Evolutionary conservation across 169 alveolate species (phyloP).

Genomic region (Plasmodium knowlesi): DNA sequence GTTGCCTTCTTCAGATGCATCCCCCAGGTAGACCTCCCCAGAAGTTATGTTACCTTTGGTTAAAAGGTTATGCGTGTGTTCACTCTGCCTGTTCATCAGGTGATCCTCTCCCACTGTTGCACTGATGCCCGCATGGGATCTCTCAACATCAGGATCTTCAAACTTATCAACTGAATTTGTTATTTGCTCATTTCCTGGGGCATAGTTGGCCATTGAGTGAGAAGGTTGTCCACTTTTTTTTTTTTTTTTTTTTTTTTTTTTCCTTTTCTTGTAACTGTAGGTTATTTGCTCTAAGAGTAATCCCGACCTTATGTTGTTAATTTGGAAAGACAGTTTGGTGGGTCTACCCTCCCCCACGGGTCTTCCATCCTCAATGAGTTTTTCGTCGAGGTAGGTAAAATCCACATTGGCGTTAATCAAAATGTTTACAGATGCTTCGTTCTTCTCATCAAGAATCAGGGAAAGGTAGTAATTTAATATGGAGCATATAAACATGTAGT

Average conservation of each 20-base stretch:
- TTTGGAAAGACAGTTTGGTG: constrained; percentile 24
- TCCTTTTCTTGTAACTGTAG: constrained; percentile 38
- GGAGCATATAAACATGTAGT: constrained; percentile 53
- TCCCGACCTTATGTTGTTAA: constrained; percentile 41
- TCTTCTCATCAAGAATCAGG: constrained; percentile 19
- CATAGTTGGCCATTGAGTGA: neutral
- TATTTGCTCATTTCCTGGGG: neutral
- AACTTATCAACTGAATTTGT: neutral
- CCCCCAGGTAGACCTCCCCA: neutral
- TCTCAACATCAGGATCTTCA: neutral
- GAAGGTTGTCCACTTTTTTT: neutral
- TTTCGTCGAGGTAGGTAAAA: constrained; percentile 39
- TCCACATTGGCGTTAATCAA: constrained; percentile 46
- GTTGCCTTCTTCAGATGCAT: neutral
- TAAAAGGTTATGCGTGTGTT: neutral
- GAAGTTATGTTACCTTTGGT: neutral
- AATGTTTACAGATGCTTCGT: constrained; percentile 17
- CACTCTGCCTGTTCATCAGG: neutral
- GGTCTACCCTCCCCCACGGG: neutral
- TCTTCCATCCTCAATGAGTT: neutral
- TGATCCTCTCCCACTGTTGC: neutral
- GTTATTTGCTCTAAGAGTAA: constrained; percentile 52
- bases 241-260: neutral
- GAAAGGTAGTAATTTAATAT: constrained; percentile 47
- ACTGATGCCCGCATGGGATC: neutral